phyloP scores from a whole-genome alignment of 202 grass and related monocot genomes.

The Panicum virgatum region DNA sequence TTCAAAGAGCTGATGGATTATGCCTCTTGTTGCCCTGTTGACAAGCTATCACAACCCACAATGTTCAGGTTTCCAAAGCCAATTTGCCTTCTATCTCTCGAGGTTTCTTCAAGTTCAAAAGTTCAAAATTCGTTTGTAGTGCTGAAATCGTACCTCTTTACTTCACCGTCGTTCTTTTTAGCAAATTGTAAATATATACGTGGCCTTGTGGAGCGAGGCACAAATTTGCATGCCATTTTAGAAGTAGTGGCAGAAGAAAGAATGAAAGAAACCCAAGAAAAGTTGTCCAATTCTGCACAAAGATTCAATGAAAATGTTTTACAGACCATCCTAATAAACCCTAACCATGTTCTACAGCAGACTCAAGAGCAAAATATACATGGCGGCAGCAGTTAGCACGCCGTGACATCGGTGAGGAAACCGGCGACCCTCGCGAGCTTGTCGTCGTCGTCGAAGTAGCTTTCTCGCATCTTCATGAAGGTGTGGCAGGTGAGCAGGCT shows the following conservation, averaged over 20 bases:
- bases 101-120: too few relatives aligned
- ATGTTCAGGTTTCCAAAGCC: too few relatives aligned
- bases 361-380: too few relatives aligned
- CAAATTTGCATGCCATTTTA: background rate
- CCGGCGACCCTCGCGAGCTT: conserved; percentile 7
- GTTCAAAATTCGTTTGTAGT: too few relatives aligned
- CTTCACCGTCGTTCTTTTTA: too few relatives aligned
- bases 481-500: conserved; percentile 35
- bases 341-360: background rate
- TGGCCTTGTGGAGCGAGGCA: background rate
- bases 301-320: background rate
- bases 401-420: conserved; percentile 8
- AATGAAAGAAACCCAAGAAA: background rate
- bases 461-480: conserved; percentile 16
- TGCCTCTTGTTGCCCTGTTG: too few relatives aligned
- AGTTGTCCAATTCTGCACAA: background rate
- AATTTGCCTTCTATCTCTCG: too few relatives aligned
- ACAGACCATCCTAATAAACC: background rate
- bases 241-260: too few relatives aligned
- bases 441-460: conserved; percentile 25
- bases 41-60: too few relatives aligned
- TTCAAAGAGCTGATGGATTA: too few relatives aligned
- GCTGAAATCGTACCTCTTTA: too few relatives aligned
- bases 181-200: too few relatives aligned
- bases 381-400: background rate